Percentiles rank a stretch among this genome's conserved stretches.
These are phyloP conservation scores for Cucurbitaria berberidis DNA, from an alignment of 2,329 filamentous ascomycete species.

Conservation along the genomic window DNA sequence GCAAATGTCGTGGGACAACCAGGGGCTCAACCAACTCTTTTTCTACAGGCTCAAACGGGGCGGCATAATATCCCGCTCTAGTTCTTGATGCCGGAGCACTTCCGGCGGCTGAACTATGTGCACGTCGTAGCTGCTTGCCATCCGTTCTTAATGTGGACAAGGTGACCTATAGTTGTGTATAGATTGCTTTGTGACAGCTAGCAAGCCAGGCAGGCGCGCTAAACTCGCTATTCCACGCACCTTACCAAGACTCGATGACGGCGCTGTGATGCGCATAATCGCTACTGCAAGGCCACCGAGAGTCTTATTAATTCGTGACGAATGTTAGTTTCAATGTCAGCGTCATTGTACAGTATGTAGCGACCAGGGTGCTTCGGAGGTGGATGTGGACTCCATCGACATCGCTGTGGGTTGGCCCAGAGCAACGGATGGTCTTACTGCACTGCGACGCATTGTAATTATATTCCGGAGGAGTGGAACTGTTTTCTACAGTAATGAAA, in stretches of 20 bases:
- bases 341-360: neutral
- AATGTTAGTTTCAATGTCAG: neutral
- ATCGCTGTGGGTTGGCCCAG: neutral
- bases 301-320: neutral
- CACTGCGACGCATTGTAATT: neutral
- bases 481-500: neutral
- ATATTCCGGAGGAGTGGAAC: conserved; percentile 5
- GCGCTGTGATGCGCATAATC: conserved; percentile 8
- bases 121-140: conserved; percentile 1
- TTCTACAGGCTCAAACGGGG: neutral
- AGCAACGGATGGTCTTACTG: conserved; percentile 1
- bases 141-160: neutral
- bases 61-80: neutral
- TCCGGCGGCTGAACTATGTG: conserved; percentile 12
- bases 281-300: neutral
- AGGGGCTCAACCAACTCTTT: neutral
- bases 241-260: conserved; percentile 16
- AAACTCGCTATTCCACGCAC: conserved; percentile 1
- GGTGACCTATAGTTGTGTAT: neutral
- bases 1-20: neutral
- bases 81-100: conserved; percentile 5
- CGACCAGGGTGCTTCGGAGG: neutral
- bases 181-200: neutral
- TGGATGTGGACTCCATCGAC: neutral
- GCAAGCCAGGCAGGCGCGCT: conserved; percentile 5